Conservation (phyloP, 768 basidiomycete genomes). For the Hortiboletus flavorubellus region DNA sequence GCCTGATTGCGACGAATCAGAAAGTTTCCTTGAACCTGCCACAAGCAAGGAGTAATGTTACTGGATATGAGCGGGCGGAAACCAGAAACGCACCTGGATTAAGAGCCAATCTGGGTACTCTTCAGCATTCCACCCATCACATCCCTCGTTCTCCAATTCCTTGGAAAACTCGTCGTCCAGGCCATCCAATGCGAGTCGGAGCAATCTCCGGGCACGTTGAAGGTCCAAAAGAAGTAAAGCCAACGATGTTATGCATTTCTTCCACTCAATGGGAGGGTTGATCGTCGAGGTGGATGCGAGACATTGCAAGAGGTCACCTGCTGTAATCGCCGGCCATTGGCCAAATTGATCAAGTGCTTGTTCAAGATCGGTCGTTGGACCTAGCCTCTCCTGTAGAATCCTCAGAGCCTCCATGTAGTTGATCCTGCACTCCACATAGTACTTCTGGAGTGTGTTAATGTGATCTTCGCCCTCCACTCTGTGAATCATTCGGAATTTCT, state of each 20-base stretch:
- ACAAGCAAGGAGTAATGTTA: constrained; percentile 30
- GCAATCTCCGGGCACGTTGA: background rate
- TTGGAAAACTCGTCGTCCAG: background rate
- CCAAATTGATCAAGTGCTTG: background rate
- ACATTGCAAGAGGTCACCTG: background rate
- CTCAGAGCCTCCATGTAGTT: background rate
- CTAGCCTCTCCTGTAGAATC: background rate
- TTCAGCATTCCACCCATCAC: background rate
- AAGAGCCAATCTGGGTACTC: background rate
- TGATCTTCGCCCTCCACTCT: background rate
- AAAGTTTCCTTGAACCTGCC: background rate
- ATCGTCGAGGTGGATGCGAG: background rate
- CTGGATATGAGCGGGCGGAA: background rate
- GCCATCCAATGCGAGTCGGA: background rate
- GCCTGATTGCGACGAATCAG: background rate
- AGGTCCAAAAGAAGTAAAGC: background rate
- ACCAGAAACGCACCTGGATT: background rate
- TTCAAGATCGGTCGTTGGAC: constrained; percentile 7
- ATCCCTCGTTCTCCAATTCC: background rate
- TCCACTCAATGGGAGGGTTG: background rate
- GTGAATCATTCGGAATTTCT: background rate
- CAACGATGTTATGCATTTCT: background rate
- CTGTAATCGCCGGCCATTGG: background rate
- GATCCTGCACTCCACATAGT: background rate
- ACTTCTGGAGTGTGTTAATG: background rate